Base-by-base conservation (phyloP, 768 basidiomycete genomes). In the Suillus plorans region DNA sequence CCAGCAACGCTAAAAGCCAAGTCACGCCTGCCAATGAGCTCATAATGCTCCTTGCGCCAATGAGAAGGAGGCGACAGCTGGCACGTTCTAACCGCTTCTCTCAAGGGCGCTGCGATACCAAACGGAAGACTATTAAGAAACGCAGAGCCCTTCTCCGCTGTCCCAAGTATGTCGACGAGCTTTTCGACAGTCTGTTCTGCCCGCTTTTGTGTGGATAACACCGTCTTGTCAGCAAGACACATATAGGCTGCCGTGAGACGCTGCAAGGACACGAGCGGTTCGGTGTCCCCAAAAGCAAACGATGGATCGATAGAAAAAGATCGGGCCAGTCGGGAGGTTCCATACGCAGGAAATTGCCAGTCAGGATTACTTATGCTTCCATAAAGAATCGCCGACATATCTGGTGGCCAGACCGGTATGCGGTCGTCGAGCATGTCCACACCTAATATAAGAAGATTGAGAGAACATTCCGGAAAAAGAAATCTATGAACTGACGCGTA, bases 41-140 rank as follows among this genome's bases (percentile, higher is more conserved):
- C 75, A 39, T 76, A 76, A 61, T 77, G 76, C 31, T 77, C 76
- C 34, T 76, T 68, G 0, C 88, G 83, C 94, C 94, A 95, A 66
- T 88, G 83, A 5, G 82, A 80, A 1, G 89, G 87, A 3, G 96
- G 92, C 0, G 87, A 84, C 7, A 90, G 76, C 72, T 97, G 95
- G 66, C 93, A 94, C 10, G 89, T 88, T 66, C 94, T 79, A n/a
- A 91, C 81, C 1, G 91, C 92, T 74, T 99, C 97, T 61, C 89
- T 80, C 5, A 99, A 77, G 2, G 97, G 96, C 0, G 89, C 84
- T 2, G 89, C 85, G 36, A 92, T 80, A 0, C 92, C 91, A 13
- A 92, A 73, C 1, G 92, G 88, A 20, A 95, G 74, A 22, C 78
- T 76, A 62, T 84, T 80, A 49, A 92, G 69, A 59, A 87, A 81